Evolutionary conservation across 176 grass and related monocot species (phyloP).

Genomic region (Zoysia japonica): DNA sequence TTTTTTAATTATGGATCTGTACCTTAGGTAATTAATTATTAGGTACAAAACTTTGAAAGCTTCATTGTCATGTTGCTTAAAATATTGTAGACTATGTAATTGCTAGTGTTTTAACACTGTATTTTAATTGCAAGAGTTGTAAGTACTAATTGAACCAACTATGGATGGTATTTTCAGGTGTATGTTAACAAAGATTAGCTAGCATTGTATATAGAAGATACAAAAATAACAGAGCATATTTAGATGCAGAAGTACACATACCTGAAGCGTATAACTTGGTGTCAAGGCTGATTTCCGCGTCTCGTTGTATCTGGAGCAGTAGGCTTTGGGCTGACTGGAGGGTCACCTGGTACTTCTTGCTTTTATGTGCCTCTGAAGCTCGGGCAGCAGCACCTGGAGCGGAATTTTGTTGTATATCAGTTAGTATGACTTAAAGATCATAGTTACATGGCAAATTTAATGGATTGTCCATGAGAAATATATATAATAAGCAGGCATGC

Average conservation of each 20-base stretch:
- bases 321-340: conserved; percentile 86
- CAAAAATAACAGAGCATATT: not conserved
- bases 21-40: too few species aligned
- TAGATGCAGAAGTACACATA: conserved; percentile 25
- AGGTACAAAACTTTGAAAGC: too few species aligned
- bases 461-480: too few species aligned
- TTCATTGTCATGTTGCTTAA: too few species aligned
- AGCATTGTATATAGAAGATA: conserved; percentile 20
- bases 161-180: conserved; percentile 19
- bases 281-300: conserved; percentile 62
- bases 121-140: conserved; percentile 1
- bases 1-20: too few species aligned
- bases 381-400: conserved; percentile 47
- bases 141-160: too few species aligned
- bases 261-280: conserved; percentile 30
- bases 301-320: conserved; percentile 70
- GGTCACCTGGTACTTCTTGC: conserved; percentile 81
- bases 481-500: too few species aligned
- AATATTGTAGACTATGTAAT: too few species aligned
- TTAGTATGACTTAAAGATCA: too few species aligned
- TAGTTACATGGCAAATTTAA: too few species aligned
- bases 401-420: conserved; percentile 47
- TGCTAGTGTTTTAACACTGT: not conserved
- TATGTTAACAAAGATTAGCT: conserved; percentile 4
- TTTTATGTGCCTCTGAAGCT: conserved; percentile 79